phyloP scores from a whole-genome alignment of 768 basidiomycete species.

The Mycena polygramma region DNA sequence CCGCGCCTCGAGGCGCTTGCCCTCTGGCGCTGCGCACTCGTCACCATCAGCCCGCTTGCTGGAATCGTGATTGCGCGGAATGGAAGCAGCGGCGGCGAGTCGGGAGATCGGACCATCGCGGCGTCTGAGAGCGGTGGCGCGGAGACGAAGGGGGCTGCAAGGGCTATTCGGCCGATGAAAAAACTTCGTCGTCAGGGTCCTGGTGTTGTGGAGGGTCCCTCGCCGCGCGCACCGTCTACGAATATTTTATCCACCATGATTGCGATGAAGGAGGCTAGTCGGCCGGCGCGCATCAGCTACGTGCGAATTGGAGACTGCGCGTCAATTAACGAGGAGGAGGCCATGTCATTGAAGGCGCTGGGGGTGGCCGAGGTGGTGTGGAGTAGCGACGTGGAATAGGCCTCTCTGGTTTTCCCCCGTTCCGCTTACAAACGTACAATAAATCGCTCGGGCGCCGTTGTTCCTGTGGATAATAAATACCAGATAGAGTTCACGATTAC shows the following conservation, averaged over 20 bases:
- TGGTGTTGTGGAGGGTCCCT: slow-evolving; percentile 9
- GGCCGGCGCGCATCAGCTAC: slow-evolving; percentile 53
- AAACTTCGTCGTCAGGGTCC: slow-evolving; percentile 44
- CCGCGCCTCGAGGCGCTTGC: slow-evolving; percentile 64
- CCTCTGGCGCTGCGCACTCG: slow-evolving; percentile 64
- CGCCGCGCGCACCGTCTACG: slow-evolving; percentile 30
- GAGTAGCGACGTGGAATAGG: slow-evolving; percentile 33
- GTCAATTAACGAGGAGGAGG: slow-evolving; percentile 53
- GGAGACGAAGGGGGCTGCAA: slow-evolving; percentile 38
- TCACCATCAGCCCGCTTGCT: slow-evolving; percentile 53
- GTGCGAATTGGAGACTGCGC: slow-evolving; percentile 58
- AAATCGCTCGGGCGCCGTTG: not conserved
- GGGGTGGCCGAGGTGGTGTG: slow-evolving; percentile 55
- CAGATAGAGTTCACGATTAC: slow-evolving; percentile 24
- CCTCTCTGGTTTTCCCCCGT: not conserved
- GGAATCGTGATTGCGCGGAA: slow-evolving; percentile 53
- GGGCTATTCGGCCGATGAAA: slow-evolving; percentile 54
- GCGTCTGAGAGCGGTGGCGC: slow-evolving; percentile 44
- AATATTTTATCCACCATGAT: slow-evolving; percentile 50
- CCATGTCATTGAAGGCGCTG: slow-evolving; percentile 52
- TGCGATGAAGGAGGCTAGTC: slow-evolving; percentile 52
- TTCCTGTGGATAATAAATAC: not conserved
- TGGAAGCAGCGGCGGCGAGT: slow-evolving; percentile 29
- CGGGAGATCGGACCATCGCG: slow-evolving; percentile 40
- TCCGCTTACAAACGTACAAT: not conserved